Percentiles rank a stretch among this genome's conserved stretches.
phyloP scores from a whole-genome alignment of 495 filamentous ascomycete genomes.

The Penicillium soppii region DNA sequence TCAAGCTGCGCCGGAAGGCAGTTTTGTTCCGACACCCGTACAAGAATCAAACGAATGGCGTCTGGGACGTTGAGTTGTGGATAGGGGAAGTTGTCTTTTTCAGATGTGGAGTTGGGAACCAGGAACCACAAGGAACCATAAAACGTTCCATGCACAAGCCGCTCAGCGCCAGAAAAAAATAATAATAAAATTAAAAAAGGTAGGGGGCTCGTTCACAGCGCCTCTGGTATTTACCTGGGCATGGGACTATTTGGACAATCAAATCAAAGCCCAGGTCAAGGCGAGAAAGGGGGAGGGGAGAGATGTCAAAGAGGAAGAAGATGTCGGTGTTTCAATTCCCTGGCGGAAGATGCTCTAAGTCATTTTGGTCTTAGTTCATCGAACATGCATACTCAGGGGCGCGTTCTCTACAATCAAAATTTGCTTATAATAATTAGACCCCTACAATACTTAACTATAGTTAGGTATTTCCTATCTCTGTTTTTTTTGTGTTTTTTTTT shows the following conservation, averaged over 20 bases:
- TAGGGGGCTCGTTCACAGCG: slow-evolving; percentile 9
- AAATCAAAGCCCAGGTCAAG: slow-evolving; percentile 7
- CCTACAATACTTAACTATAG: too few relatives aligned
- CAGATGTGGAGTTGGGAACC: slow-evolving; percentile 31
- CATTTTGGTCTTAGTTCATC: slow-evolving; percentile 24
- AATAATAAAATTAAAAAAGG: slow-evolving; percentile 4
- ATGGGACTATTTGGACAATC: slow-evolving; percentile 1
- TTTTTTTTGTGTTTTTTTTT: too few relatives aligned
- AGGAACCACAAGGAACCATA: slow-evolving; percentile 28
- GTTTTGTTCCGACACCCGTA: slow-evolving; percentile 9
- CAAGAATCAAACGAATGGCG: slow-evolving; percentile 7
- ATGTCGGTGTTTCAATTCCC: slow-evolving; percentile 21
- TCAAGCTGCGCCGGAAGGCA: slow-evolving; percentile 14
- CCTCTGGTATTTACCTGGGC: slow-evolving; percentile 8
- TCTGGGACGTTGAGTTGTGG: not conserved
- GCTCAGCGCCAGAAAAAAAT: slow-evolving; percentile 16
- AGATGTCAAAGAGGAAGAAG: slow-evolving; percentile 14
- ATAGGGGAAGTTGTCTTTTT: slow-evolving; percentile 21
- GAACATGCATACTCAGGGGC: slow-evolving; percentile 27
- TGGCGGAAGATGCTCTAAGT: slow-evolving; percentile 28
- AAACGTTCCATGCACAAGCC: slow-evolving; percentile 23
- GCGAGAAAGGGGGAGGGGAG: slow-evolving; percentile 13
- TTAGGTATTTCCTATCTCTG: too few relatives aligned
- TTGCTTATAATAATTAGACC: too few relatives aligned
- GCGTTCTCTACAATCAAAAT: not conserved